These are phyloP conservation scores for Xylaria sp. DNA, from an alignment of 2,329 filamentous ascomycete genomes.

Conservation along the genomic window DNA sequence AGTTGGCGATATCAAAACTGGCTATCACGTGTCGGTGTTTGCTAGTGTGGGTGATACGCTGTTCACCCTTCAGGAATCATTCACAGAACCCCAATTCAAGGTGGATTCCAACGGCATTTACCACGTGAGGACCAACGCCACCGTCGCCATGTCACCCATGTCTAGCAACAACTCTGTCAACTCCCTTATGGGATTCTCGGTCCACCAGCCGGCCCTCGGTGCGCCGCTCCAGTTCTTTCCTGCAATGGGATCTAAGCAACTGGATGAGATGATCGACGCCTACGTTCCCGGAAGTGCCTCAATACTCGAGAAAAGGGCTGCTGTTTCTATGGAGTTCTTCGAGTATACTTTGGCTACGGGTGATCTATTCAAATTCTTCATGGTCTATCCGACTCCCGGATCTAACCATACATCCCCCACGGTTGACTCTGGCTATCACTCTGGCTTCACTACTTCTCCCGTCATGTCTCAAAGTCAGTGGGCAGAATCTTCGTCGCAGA, in stretches of 20 bases:
- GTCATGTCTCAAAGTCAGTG: constrained; percentile 55
- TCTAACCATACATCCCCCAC: constrained; percentile 52
- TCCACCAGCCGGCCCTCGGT: constrained; percentile 64
- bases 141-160: constrained; percentile 44
- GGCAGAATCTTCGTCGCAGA: constrained; percentile 43
- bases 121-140: constrained; percentile 17
- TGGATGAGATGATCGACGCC: constrained; percentile 64
- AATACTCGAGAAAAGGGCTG: constrained; percentile 63
- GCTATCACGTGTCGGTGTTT: constrained; percentile 23
- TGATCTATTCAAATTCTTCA: constrained; percentile 66
- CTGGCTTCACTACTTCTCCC: constrained; percentile 57
- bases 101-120: constrained; percentile 28
- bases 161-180: constrained; percentile 44
- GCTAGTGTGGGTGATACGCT: constrained; percentile 24
- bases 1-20: constrained; percentile 29
- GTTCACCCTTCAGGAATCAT: constrained; percentile 8
- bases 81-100: constrained; percentile 14
- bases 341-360: constrained; percentile 59
- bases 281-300: constrained; percentile 60
- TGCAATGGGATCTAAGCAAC: constrained; percentile 65
- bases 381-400: constrained; percentile 50
- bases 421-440: constrained; percentile 53
- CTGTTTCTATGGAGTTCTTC: constrained; percentile 65
- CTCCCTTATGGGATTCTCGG: constrained; percentile 58
- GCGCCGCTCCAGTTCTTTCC: constrained; percentile 68